Evolutionary conservation across 2,329 filamentous ascomycete species (phyloP), one percentile per base, ranked within the genome.

Genomic region (Trichoderma brevicompactum): DNA sequence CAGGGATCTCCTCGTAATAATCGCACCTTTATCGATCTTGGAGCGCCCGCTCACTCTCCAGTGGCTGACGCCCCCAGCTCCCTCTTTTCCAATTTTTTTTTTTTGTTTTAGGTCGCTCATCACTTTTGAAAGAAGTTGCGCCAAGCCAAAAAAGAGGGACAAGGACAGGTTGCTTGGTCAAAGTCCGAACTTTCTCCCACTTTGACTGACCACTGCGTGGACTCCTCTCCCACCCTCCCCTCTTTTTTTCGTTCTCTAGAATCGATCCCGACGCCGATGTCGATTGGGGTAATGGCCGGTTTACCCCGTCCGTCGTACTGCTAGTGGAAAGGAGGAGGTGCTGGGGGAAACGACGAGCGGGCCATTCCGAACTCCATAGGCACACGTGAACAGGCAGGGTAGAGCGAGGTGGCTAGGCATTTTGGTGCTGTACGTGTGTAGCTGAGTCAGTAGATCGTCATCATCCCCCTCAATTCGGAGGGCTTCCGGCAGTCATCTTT

Each of bases 311-410:
- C 41, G 54, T 60, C 46, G 56, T 60, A 60, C 46, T 60, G 56
- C 56, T 60, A 50, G 44, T 41, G 19, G 56, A 52, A 52, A 52
- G 28, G 40, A 56, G 58, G 58, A 62, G 58, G 43, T 38, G 32
- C 32, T 38, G 46, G 49, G 58, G 38, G 17, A 49, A 49, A 40
- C n/a, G 40, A 34, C 28, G 38, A 36, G 48, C 48, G 58, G 58
- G 48, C 46, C 48, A 62, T 62, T 50, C 36, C 58, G 58, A 58
- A 46, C 36, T 15, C 54, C 40, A 58, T 40, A n/a, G 40, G 38
- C 56, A 49, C 58, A 62, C 58, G 58, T 53, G 58, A 52, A 62
- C 58, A 50, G 19, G 46, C 56, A 60, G 56, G 56, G 56, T 46
- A 12, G 23, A 28, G 23, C n/a, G n/a, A 5, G 23, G 2, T 28